Percentiles rank a stretch among this genome's conserved stretches.
Conservation (phyloP, 139 green algal genomes). For the Chlamydomonas applanata region DNA sequence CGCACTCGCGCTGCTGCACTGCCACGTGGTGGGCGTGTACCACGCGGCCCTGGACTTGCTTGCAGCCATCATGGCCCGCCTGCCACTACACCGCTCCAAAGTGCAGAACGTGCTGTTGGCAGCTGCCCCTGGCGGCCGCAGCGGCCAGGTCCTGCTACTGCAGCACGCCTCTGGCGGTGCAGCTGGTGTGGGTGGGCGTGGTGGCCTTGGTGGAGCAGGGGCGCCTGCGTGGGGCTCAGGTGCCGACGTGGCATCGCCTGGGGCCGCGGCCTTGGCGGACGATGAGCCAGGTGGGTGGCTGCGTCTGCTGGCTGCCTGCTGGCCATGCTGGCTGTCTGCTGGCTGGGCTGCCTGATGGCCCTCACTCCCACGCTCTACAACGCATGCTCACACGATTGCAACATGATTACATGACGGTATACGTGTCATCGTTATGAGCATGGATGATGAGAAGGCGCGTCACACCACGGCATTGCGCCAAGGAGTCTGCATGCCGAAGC, state of each 20-base stretch:
- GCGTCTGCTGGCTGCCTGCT: too few species aligned
- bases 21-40: slow-evolving; percentile 73
- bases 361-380: not conserved
- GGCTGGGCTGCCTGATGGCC: not conserved
- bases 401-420: too few species aligned
- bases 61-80: slow-evolving; percentile 39
- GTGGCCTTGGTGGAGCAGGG: not conserved
- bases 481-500: too few species aligned
- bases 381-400: not conserved
- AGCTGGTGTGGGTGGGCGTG: not conserved
- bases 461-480: too few species aligned
- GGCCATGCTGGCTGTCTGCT: too few species aligned
- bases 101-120: slow-evolving; percentile 78
- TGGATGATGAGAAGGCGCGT: too few species aligned
- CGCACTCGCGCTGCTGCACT: slow-evolving; percentile 71
- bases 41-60: slow-evolving; percentile 61
- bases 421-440: too few species aligned
- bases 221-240: not conserved
- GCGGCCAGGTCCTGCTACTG: not conserved
- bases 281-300: too few species aligned
- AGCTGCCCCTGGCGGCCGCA: slow-evolving; percentile 26
- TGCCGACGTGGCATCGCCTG: not conserved
- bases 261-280: too few species aligned
- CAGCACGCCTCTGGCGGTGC: too few species aligned
- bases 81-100: slow-evolving; percentile 46